phyloP scores from a whole-genome alignment of 768 basidiomycete genomes.

The Naematelia encephala region DNA sequence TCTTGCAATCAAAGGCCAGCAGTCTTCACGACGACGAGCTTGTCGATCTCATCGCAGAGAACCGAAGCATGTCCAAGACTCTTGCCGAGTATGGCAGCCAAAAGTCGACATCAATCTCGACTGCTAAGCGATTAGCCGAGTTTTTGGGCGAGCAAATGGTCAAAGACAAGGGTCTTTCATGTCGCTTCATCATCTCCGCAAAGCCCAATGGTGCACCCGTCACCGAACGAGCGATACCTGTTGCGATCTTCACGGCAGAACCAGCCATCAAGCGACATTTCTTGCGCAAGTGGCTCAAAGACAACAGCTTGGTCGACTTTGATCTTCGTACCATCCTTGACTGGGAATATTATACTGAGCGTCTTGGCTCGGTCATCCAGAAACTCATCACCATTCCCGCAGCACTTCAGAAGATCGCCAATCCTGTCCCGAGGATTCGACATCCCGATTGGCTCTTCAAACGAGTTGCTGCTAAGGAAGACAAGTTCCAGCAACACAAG shows the following conservation, averaged over 20 bases:
- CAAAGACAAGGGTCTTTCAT: slow-evolving; percentile 97
- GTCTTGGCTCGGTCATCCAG: slow-evolving; percentile 94
- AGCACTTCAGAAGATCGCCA: slow-evolving; percentile 93
- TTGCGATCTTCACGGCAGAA: slow-evolving; percentile 97
- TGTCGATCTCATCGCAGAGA: slow-evolving; percentile 96
- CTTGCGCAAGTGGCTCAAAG: slow-evolving; percentile 94
- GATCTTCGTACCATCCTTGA: slow-evolving; percentile 92
- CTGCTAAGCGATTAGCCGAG: slow-evolving; percentile 88
- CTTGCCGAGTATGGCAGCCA: slow-evolving; percentile 92
- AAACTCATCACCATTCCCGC: slow-evolving; percentile 99
- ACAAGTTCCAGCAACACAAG: slow-evolving; percentile 98
- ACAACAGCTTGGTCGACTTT: slow-evolving; percentile 78
- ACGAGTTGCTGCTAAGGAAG: slow-evolving; percentile 79
- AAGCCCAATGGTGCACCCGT: slow-evolving; percentile 90
- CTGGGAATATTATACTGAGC: slow-evolving; percentile 98
- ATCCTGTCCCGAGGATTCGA: slow-evolving; percentile 90
- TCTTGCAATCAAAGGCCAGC: slow-evolving; percentile 82
- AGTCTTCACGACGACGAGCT: slow-evolving; percentile 84
- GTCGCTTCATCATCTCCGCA: slow-evolving; percentile 97
- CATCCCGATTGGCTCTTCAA: slow-evolving; percentile 98
- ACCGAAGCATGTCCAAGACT: slow-evolving; percentile 95
- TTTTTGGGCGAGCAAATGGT: slow-evolving; percentile 98
- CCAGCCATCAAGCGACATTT: slow-evolving; percentile 83
- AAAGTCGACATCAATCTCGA: slow-evolving; percentile 97
- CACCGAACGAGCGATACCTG: slow-evolving; percentile 91